Evolutionary conservation across 2,329 filamentous ascomycete species (phyloP), one percentile per base, ranked within the genome.

Genomic region (Pseudogymnoascus sp.): DNA sequence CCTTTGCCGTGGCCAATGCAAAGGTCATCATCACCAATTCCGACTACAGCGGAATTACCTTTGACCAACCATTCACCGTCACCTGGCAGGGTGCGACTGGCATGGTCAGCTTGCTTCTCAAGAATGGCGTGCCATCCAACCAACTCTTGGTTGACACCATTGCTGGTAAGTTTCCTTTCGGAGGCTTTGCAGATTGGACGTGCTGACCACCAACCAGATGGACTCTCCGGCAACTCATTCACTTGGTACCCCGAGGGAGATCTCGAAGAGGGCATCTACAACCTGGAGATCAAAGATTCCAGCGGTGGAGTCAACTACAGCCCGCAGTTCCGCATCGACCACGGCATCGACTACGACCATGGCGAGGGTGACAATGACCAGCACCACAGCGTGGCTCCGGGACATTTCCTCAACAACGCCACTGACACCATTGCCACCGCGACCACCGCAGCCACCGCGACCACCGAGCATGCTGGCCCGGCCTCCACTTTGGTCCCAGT

Each of bases 91-190:
- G 62, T 11, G 67, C 67, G 16, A 8, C 61, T 1, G 70, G 70
- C 14, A 63, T 69, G 16, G 70, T 73, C 16, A 70, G 67, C 16
- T 52, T 73, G 26, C 33, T 65, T 11, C 63, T 73, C 19, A 71
- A 69, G 67, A 67, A 67, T 39, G 71, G 70, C 16, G 26, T 63
- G 41, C 62, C 69, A 2, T 68, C 61, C 16, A 43, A 63, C 33
- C 65, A 71, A 8, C 37, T 60, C 12, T 66, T 66, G 19, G 70
- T 72, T 33, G 59, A 31, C 52, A 67, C 66, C 23, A 67, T 73
- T 52, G 65, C 64, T 14, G 66, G 71, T 71, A 66, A 65, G 69
- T 63, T 29, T 1, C 14, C 16, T 10, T 8, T 23, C 14, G 8
- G 14, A 29, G 14, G 19, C 16, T 35, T 33, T 26, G 16, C 31